Conservation (phyloP, 2,329 filamentous ascomycete species). For the Thermomyces lanuginosus region DNA sequence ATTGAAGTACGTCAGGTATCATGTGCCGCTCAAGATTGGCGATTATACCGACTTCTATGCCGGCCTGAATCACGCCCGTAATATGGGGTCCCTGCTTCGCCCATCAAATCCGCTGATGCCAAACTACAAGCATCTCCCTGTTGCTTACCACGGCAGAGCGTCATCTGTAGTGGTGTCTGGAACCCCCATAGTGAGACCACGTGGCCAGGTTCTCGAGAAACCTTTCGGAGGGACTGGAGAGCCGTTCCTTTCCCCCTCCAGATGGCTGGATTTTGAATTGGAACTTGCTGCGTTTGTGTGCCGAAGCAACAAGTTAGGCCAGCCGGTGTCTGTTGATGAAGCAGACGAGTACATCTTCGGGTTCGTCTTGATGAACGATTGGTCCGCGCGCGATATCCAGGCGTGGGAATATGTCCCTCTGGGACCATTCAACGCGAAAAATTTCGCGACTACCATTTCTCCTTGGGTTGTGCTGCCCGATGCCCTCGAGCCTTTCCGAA, state of each 20-base stretch:
- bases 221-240: slow-evolving; percentile 44
- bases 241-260: slow-evolving; percentile 47
- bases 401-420: slow-evolving; percentile 71
- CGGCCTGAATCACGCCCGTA: slow-evolving; percentile 61
- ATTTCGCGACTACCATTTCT: slow-evolving; percentile 62
- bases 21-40: slow-evolving; percentile 61
- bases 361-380: slow-evolving; percentile 71
- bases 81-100: slow-evolving; percentile 55
- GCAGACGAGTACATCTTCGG: slow-evolving; percentile 63
- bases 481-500: slow-evolving; percentile 53
- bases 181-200: slow-evolving; percentile 54
- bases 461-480: slow-evolving; percentile 66
- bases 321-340: slow-evolving; percentile 44
- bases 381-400: slow-evolving; percentile 71
- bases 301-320: slow-evolving; percentile 47
- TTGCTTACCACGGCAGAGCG: slow-evolving; percentile 65
- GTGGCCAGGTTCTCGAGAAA: slow-evolving; percentile 56
- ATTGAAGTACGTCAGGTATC: slow-evolving; percentile 43
- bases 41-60: slow-evolving; percentile 82
- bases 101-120: slow-evolving; percentile 57
- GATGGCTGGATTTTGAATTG: slow-evolving; percentile 61
- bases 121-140: slow-evolving; percentile 67
- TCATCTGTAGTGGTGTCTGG: slow-evolving; percentile 61
- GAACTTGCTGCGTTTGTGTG: slow-evolving; percentile 64
- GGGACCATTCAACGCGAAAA: slow-evolving; percentile 71